Base-by-base conservation (phyloP, 2,329 filamentous ascomycete species). In the Claviceps digitariae region DNA sequence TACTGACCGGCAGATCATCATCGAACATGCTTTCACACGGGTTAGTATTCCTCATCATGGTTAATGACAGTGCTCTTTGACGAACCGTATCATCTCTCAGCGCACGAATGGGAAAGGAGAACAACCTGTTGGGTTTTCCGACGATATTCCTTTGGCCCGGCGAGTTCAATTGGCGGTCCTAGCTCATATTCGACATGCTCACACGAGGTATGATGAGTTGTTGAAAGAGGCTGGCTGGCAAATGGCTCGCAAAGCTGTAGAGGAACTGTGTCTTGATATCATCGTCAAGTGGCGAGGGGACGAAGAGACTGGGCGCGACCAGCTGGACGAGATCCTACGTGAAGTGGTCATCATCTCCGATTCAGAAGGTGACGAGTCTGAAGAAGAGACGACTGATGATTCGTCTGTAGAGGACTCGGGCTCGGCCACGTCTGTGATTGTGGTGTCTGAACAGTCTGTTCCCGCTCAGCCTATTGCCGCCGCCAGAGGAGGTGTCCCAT, bases 241-340 rank as follows among this genome's bases (percentile, higher is more conserved):
- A 50, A 79, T 79, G 61, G 80, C 81, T 51, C 73, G 82, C 57
- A 82, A 76, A 66, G 74, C 74, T 43, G 80, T 84, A 46, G 79
- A 84, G 59, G 66, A 73, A 34, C 68, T 81, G 15, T 84, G 82
- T 57, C 69, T 84, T 47, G 81, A 84, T 58, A 72, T 81, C 52
- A 76, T 85, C 64, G 77, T 84, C 72, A 84, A 84, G 76, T 85
- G 82, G 82, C 81, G 82, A 69, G 82, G 82, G 53, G 82, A 85
- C 59, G 82, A 85, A 64, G 82, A 85, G 63, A 84, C 77, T 20
- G 82, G 82, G 27, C 77, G 81, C 49, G 81, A 85, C 60, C 79
- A 84, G 63, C 72, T 84, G 17, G 81, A 84, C 55, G 81, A 84
- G 62, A 83, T 84, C 54, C 69, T 84, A 36, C 74, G 79, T 50